These are phyloP conservation scores for Porogramme epimiltina DNA, from an alignment of 1,284 basidiomycete genomes.

Conservation along the genomic window DNA sequence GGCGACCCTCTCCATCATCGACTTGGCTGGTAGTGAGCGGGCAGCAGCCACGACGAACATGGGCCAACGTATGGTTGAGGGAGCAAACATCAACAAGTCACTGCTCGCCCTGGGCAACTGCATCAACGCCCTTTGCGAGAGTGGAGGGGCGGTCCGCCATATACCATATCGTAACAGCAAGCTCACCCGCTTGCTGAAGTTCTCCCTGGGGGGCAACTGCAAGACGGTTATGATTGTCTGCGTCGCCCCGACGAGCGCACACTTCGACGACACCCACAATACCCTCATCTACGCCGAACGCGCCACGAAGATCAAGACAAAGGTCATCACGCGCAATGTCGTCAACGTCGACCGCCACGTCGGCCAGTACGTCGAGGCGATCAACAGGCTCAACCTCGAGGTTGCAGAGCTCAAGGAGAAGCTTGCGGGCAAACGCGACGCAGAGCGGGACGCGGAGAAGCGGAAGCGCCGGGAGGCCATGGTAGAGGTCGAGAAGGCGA, in stretches of 20 bases:
- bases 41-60: conserved; percentile 94
- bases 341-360: conserved; percentile 93
- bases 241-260: conserved; percentile 88
- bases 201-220: conserved; percentile 96
- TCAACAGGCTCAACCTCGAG: conserved; percentile 84
- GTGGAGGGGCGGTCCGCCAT: conserved; percentile 81
- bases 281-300: conserved; percentile 95
- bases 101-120: conserved; percentile 94
- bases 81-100: conserved; percentile 97
- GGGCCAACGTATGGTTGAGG: conserved; percentile 97
- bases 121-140: conserved; percentile 95
- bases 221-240: conserved; percentile 99
- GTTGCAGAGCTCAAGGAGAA: conserved; percentile 86
- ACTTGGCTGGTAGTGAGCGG: conserved; percentile 93
- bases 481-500: conserved; percentile 69
- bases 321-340: conserved; percentile 89
- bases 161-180: conserved; percentile 97
- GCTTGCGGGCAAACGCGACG: conserved; percentile 66
- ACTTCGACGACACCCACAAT: conserved; percentile 98
- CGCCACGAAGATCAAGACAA: conserved; percentile 96
- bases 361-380: conserved; percentile 92
- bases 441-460: conserved; percentile 62
- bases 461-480: conserved; percentile 70
- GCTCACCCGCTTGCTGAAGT: conserved; percentile 93
- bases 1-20: conserved; percentile 93